Evolutionary conservation across 225 moss, liverwort and hornwort species (phyloP), one percentile per base, ranked within the genome.

Genomic region (Takakia lepidozioides): DNA sequence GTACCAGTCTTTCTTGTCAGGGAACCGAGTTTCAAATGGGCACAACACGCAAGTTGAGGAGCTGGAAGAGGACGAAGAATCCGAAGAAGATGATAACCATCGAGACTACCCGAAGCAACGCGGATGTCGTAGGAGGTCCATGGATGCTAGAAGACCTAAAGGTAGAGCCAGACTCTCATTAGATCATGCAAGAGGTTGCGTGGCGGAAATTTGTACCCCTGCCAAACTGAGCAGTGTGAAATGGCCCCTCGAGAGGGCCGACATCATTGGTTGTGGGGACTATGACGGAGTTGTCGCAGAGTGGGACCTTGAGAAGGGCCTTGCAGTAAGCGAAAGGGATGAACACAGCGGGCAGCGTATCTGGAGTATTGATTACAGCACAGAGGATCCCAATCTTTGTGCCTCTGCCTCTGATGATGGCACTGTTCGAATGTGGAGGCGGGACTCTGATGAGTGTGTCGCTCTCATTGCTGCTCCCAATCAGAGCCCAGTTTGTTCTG

Each of bases 351-450:
- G 93, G 0, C 71, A 74, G 39, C 58, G 88, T 4, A 80, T 93
- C 9, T 89, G 89, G 93, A 93, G 93, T 52, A 56, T 93, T 16
- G 86, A 89, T 54, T 93, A 93, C 48, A 93, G 89, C 38, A 80
- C 60, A 13, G 54, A 70, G 29, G 56, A 58, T 1, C 86, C 88
- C 2, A 76, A 71, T 0, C 57, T 83, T 0, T 66, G 81, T 9
- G 76, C 89, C 3, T 93, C 93, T 1, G 78, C 93, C 1, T 84
- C 74, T 1, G 81, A 63, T 29, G 84, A 89, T 34, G 89, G 89
- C 11, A 79, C 81, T 0, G 72, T 93, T 1, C 73, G 81, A 27
- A 42, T 89, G 63, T 93, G 93, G 93, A 84, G 76, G 24, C 53
- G 72, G 1, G 56, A 70, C 43, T 51, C 67, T 2, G 93, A 89